These are phyloP conservation scores for Westerdykella aurantiaca DNA, from an alignment of 2,329 filamentous ascomycete genomes.

Conservation along the genomic window DNA sequence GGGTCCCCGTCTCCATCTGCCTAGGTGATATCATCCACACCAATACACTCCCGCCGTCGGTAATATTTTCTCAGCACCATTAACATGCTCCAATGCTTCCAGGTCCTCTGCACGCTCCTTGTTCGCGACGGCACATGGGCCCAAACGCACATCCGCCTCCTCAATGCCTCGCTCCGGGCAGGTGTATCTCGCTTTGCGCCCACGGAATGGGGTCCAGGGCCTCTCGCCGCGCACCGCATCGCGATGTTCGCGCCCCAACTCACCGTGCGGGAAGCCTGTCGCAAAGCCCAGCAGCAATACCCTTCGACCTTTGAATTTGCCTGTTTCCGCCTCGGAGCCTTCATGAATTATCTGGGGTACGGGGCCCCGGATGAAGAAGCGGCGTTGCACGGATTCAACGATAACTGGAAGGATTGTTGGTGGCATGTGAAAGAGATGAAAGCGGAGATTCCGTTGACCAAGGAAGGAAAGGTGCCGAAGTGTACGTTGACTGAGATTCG, in stretches of 20 bases:
- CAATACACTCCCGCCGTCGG: too few species aligned
- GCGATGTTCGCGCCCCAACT: slow-evolving; percentile 17
- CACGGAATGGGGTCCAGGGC: slow-evolving; percentile 41
- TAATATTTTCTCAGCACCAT: too few species aligned
- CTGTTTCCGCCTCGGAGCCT: slow-evolving; percentile 28
- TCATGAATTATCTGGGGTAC: slow-evolving; percentile 35
- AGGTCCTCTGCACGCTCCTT: slow-evolving; percentile 18
- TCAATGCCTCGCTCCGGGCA: slow-evolving; percentile 45
- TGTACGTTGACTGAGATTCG: slow-evolving; percentile 30
- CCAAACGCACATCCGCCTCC: slow-evolving; percentile 42
- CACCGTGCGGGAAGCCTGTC: slow-evolving; percentile 22
- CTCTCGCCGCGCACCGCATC: slow-evolving; percentile 12
- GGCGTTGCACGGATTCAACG: slow-evolving; percentile 17
- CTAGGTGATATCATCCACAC: too few species aligned
- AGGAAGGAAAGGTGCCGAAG: slow-evolving; percentile 16
- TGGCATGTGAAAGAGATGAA: slow-evolving; percentile 13
- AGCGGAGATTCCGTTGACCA: slow-evolving; percentile 21
- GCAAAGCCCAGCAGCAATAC: slow-evolving; percentile 5
- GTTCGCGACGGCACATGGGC: slow-evolving; percentile 16
- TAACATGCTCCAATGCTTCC: background rate
- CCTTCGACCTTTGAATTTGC: slow-evolving; percentile 22
- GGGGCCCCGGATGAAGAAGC: slow-evolving; percentile 14
- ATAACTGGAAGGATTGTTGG: slow-evolving; percentile 10
- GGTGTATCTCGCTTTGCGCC: slow-evolving; percentile 51
- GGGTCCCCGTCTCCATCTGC: background rate